Conservation (phyloP, 768 basidiomycete genomes). For the Tulasnella sp. region DNA sequence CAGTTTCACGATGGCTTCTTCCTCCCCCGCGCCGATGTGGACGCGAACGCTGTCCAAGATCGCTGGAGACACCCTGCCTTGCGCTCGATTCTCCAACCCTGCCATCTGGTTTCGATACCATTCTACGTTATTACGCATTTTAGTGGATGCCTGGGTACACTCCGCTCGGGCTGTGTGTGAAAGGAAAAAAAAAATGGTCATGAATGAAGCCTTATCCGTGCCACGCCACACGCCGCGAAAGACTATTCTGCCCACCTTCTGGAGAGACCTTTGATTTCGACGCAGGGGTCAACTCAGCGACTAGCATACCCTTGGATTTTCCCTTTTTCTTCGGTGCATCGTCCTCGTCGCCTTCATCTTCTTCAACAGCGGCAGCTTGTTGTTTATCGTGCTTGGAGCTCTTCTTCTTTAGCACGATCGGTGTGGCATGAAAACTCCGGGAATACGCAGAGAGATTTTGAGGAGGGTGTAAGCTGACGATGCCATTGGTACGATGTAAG, state of each 20-base stretch:
- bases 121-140: constrained; percentile 55
- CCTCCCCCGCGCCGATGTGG: constrained; percentile 30
- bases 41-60: constrained; percentile 61
- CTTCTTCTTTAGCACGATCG: neutral
- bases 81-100: constrained; percentile 56
- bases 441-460: neutral
- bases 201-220: neutral
- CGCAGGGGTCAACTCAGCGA: constrained; percentile 6
- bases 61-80: constrained; percentile 63
- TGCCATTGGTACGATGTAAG: no score
- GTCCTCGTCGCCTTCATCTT: neutral
- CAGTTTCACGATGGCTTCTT: constrained; percentile 30
- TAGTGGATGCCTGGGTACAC: constrained; percentile 40
- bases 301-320: constrained; percentile 1
- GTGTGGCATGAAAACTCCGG: neutral
- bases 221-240: neutral
- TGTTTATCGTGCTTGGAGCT: neutral
- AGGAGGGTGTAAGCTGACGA: no score
- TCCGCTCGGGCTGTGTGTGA: constrained; percentile 38
- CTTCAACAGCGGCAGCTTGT: neutral
- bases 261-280: constrained; percentile 11
- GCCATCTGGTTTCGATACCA: constrained; percentile 71
- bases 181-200: neutral
- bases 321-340: neutral
- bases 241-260: constrained; percentile 3